Evolutionary conservation across 768 basidiomycete genomes (phyloP).

Genomic region (Paxillus rubicundulus): DNA sequence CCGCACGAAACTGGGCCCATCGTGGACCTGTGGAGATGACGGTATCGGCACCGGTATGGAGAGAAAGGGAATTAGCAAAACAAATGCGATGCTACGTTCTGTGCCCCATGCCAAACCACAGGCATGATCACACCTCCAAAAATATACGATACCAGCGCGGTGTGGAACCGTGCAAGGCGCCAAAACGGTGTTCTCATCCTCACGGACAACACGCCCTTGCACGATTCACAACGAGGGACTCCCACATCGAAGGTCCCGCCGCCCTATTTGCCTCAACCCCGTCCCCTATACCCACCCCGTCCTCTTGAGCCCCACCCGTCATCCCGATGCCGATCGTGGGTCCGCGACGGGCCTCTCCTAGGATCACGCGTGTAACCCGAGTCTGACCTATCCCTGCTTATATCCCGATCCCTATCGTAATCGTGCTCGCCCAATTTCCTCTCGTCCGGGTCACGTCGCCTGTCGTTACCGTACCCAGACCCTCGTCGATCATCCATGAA

Average conservation of each 20-base stretch:
- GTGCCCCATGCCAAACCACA: background rate
- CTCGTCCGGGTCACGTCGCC: slow-evolving; percentile 14
- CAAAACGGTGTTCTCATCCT: no score
- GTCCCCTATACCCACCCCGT: background rate
- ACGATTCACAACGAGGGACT: background rate
- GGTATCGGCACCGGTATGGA: background rate
- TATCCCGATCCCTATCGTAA: slow-evolving; percentile 6
- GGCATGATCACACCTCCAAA: no score
- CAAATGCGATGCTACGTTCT: background rate
- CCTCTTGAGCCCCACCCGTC: background rate
- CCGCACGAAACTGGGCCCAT: background rate
- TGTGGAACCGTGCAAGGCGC: no score
- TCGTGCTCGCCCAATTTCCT: slow-evolving; percentile 12
- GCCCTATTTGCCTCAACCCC: background rate
- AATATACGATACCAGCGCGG: no score
- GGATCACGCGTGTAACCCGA: slow-evolving; percentile 7
- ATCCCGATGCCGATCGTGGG: background rate
- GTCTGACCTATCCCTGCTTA: slow-evolving; percentile 3
- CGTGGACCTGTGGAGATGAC: background rate
- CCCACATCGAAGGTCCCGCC: background rate
- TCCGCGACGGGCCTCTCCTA: background rate
- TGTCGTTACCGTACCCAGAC: slow-evolving; percentile 11
- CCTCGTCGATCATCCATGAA: slow-evolving; percentile 19
- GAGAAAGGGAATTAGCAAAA: background rate
- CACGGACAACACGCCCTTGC: no score